Percentiles rank a stretch among this genome's conserved stretches.
Conservation (phyloP, 2,329 filamentous ascomycete genomes). For the Chrysoporthe austroafricana region DNA sequence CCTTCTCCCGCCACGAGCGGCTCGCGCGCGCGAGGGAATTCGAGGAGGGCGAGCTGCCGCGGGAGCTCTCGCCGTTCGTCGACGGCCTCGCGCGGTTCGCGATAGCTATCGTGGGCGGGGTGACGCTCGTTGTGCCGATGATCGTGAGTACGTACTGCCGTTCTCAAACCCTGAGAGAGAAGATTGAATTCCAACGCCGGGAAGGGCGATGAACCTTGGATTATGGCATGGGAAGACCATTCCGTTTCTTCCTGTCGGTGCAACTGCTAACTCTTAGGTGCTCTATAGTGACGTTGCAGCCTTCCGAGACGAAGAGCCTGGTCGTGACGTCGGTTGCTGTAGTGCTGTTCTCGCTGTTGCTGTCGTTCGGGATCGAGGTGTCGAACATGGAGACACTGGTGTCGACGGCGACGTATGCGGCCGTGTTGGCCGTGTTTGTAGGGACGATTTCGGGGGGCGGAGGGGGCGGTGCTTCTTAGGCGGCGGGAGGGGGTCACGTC, state of each 20-base stretch:
- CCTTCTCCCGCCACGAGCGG: constrained; percentile 9
- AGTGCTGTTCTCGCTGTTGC: constrained; percentile 24
- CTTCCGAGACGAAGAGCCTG: constrained; percentile 27
- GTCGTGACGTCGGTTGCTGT: constrained; percentile 27
- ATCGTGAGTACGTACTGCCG: constrained; percentile 19
- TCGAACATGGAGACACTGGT: constrained; percentile 28
- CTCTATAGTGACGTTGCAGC: constrained; percentile 14
- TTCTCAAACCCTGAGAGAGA: too few relatives aligned
- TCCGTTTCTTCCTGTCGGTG: background rate
- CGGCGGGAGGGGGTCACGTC: background rate
- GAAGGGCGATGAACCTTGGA: too few relatives aligned
- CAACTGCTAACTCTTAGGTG: background rate
- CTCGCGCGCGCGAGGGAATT: background rate
- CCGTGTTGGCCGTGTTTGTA: constrained; percentile 32
- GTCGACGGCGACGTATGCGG: constrained; percentile 30
- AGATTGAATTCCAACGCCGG: too few relatives aligned
- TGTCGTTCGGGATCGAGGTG: constrained; percentile 15
- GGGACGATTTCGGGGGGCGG: constrained; percentile 23
- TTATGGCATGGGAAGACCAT: background rate
- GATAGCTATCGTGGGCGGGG: constrained; percentile 26
- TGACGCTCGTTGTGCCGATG: constrained; percentile 29
- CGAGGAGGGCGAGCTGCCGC: constrained; percentile 8
- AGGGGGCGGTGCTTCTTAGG: background rate
- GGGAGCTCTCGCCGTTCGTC: constrained; percentile 26
- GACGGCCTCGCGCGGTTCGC: constrained; percentile 24